These are phyloP conservation scores for Termitomyces sp. DNA, from an alignment of 768 basidiomycete genomes.

Conservation along the genomic window DNA sequence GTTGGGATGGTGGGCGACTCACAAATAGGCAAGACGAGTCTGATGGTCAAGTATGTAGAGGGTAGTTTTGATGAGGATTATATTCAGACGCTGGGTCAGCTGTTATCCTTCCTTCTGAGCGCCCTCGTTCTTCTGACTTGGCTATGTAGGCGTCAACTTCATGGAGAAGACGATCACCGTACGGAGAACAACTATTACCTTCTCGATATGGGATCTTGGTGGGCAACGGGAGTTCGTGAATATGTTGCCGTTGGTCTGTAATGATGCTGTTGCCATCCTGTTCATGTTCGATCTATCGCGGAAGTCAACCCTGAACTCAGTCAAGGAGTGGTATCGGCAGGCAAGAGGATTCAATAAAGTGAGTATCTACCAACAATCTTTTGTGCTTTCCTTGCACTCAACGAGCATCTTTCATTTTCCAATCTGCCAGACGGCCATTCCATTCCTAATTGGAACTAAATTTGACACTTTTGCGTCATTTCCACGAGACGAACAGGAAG, in stretches of 20 bases:
- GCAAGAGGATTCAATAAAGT: constrained; percentile 99
- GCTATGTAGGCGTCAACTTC: constrained; percentile 83
- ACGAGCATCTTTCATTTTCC: background rate
- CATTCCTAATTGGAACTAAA: constrained; percentile 97
- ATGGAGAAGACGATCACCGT: constrained; percentile 99
- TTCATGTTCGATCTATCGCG: constrained; percentile 99
- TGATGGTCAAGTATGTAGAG: constrained; percentile 99
- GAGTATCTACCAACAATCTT: constrained; percentile 13
- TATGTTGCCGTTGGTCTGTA: constrained; percentile 97
- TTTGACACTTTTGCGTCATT: constrained; percentile 96
- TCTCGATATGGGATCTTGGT: constrained; percentile 98
- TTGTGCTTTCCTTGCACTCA: background rate
- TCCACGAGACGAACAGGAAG: constrained; percentile 96
- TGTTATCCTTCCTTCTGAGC: background rate
- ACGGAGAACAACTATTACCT: constrained; percentile 96
- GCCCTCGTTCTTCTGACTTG: constrained; percentile 7
- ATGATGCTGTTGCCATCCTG: constrained; percentile 98
- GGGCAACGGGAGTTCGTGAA: constrained; percentile 99
- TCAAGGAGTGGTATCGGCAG: constrained; percentile 99
- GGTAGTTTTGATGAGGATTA: constrained; percentile 99
- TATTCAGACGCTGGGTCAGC: constrained; percentile 95
- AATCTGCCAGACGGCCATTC: constrained; percentile 81
- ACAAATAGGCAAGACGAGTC: constrained; percentile 97
- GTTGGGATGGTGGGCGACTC: constrained; percentile 99
- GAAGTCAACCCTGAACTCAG: constrained; percentile 95